Percentiles rank a stretch among this genome's conserved stretches.
These are phyloP conservation scores for Chlorophyllum brunneum DNA, from an alignment of 768 basidiomycete genomes.

Conservation along the genomic window DNA sequence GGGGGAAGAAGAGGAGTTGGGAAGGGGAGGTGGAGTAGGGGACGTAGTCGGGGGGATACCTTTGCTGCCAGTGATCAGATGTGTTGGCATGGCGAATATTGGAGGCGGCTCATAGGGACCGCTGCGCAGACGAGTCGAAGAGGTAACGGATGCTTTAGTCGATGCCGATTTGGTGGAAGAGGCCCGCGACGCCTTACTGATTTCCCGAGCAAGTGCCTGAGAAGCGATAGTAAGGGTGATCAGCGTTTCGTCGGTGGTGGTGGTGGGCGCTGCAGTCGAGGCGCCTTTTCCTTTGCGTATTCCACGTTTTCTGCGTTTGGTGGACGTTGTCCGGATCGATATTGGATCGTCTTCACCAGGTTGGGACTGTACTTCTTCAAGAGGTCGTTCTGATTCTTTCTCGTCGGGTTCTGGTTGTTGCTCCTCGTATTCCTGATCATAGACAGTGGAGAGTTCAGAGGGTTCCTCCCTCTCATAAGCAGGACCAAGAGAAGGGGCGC, in stretches of 20 bases:
- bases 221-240: conserved; percentile 75
- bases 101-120: conserved; percentile 41
- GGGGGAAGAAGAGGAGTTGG: conserved; percentile 18
- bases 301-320: conserved; percentile 81
- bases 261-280: conserved; percentile 27
- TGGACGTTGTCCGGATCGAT: conserved; percentile 65
- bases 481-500: conserved; percentile 60
- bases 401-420: conserved; percentile 38
- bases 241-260: conserved; percentile 52
- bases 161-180: conserved; percentile 32
- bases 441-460: conserved; percentile 49
- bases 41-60: conserved; percentile 13
- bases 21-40: conserved; percentile 20
- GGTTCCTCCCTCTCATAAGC: conserved; percentile 39
- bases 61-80: conserved; percentile 23
- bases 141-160: conserved; percentile 25
- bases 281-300: conserved; percentile 76
- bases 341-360: conserved; percentile 34
- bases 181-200: conserved; percentile 61
- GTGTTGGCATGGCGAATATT: conserved; percentile 39
- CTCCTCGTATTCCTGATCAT: conserved; percentile 50
- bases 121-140: conserved; percentile 20
- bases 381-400: conserved; percentile 41
- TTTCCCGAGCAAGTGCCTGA: conserved; percentile 79
- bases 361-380: conserved; percentile 39